Percentiles rank a stretch among this genome's conserved stretches.
phyloP scores from a whole-genome alignment of 2,329 filamentous ascomycete species.

The Diplodia corticola region DNA sequence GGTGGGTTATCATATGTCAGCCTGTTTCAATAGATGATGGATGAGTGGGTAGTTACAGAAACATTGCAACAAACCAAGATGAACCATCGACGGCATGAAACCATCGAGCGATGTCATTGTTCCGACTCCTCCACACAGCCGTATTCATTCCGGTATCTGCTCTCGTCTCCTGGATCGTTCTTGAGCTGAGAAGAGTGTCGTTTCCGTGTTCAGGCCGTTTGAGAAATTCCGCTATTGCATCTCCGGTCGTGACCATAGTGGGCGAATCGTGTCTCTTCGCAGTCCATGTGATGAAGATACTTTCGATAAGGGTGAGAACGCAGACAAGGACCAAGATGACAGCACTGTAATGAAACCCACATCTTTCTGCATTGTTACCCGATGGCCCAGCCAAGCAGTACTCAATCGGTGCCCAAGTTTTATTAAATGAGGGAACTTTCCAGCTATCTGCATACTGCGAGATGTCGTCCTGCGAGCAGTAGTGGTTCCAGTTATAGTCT shows the following conservation, averaged over 20 bases:
- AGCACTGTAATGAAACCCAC: not conserved
- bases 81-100: not conserved
- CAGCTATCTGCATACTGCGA: not conserved
- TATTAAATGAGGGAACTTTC: too few relatives aligned
- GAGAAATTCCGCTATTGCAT: constrained; percentile 32
- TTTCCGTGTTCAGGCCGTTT: constrained; percentile 28
- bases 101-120: not conserved
- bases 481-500: not conserved
- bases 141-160: too few relatives aligned
- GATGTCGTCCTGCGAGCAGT: not conserved
- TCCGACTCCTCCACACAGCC: not conserved
- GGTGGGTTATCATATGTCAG: not conserved
- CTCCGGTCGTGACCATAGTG: constrained; percentile 29
- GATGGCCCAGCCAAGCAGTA: not conserved
- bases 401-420: too few relatives aligned
- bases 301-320: not conserved
- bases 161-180: not conserved
- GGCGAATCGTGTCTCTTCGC: not conserved
- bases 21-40: too few relatives aligned
- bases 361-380: not conserved
- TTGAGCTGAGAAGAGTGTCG: too few relatives aligned
- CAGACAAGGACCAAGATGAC: not conserved
- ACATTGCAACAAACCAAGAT: not conserved
- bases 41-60: not conserved
- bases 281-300: not conserved